Conservation (phyloP, 805 yeast species). For the Sungouiozyma ichnusensis region DNA sequence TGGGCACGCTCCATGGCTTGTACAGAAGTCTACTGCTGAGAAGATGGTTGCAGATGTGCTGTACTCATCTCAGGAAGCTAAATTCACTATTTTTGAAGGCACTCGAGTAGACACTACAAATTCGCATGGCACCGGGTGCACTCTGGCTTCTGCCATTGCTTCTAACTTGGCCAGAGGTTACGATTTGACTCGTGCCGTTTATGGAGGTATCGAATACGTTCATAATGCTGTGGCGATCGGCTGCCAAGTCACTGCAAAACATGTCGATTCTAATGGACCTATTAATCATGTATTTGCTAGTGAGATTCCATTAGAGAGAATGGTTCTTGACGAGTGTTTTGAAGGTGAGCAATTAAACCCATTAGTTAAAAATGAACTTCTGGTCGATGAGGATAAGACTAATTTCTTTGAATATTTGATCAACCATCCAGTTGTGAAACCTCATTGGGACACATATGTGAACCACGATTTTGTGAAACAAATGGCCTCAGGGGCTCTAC, state of each 20-base stretch:
- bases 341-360: constrained; percentile 13
- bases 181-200: constrained; percentile 39
- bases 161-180: constrained; percentile 56
- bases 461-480: constrained; percentile 51
- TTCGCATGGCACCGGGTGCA: constrained; percentile 89
- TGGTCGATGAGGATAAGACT: background rate
- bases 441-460: constrained; percentile 48
- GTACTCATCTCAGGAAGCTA: constrained; percentile 33
- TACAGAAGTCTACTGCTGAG: constrained; percentile 14
- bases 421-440: constrained; percentile 43
- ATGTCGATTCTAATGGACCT: constrained; percentile 58
- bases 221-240: constrained; percentile 50
- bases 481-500: constrained; percentile 43
- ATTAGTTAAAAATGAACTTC: background rate
- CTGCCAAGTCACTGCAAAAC: constrained; percentile 18
- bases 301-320: constrained; percentile 25
- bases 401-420: constrained; percentile 40
- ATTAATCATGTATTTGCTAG: constrained; percentile 51
- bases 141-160: constrained; percentile 71
- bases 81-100: constrained; percentile 38
- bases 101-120: constrained; percentile 37
- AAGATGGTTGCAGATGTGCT: constrained; percentile 43
- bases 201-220: constrained; percentile 51
- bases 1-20: constrained; percentile 53
- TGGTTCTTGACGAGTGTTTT: constrained; percentile 28